Evolutionary conservation across 2,329 filamentous ascomycete genomes (phyloP).

Genomic region (Ceratocystis ficicola): DNA sequence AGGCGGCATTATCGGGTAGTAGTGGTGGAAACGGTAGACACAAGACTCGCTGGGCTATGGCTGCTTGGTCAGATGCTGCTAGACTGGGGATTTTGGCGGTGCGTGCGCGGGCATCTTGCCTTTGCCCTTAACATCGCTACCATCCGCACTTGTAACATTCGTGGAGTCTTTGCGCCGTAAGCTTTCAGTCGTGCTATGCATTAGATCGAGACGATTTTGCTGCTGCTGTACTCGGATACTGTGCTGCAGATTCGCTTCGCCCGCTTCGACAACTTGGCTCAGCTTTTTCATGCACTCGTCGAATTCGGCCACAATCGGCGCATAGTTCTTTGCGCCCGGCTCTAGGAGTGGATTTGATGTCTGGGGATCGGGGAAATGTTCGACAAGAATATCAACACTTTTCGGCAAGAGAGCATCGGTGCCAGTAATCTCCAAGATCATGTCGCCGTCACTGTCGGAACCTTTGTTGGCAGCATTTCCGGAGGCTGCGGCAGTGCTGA

Average conservation of each 20-base stretch:
- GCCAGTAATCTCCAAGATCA: conserved; percentile 18
- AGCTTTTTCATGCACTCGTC: conserved; percentile 45
- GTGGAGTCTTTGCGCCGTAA: neutral
- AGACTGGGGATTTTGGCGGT: neutral
- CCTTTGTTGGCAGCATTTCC: neutral
- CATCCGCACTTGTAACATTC: conserved; percentile 20
- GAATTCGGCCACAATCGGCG: conserved; percentile 44
- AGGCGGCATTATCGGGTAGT: neutral
- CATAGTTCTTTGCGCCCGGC: conserved; percentile 34
- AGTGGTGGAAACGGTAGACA: no score
- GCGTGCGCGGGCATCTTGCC: neutral
- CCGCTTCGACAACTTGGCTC: conserved; percentile 42
- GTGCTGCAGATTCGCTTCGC: conserved; percentile 34
- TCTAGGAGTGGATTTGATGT: conserved; percentile 21
- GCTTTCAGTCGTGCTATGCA: neutral
- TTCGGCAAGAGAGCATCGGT: conserved; percentile 6
- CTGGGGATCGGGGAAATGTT: conserved; percentile 11
- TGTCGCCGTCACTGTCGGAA: conserved; percentile 15
- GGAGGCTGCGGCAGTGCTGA: conserved; percentile 23
- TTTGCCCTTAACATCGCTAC: conserved; percentile 4
- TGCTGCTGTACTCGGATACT: conserved; percentile 20
- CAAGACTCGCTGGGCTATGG: no score
- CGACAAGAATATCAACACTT: neutral
- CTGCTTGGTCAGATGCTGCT: neutral
- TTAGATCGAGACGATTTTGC: conserved; percentile 12